Percentiles rank a stretch among this genome's conserved stretches.
Evolutionary conservation across 352 stramenopile species (phyloP).

Genomic region (Aphanomyces euteiches): DNA sequence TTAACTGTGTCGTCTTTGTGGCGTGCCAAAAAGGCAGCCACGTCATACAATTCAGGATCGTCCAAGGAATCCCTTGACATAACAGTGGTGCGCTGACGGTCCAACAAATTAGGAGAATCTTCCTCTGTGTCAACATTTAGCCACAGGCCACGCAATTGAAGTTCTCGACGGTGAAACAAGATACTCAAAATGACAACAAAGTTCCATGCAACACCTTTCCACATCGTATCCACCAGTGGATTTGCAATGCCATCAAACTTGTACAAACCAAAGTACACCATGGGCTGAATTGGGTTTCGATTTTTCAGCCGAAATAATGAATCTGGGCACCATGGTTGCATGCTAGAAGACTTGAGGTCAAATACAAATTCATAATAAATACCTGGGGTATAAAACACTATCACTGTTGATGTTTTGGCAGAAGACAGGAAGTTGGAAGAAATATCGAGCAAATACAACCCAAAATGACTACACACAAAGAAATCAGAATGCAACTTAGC

Average conservation of each 20-base stretch:
- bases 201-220: slow-evolving; percentile 73
- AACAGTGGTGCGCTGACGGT: neutral
- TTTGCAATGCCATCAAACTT: slow-evolving; percentile 73
- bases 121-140: neutral
- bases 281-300: slow-evolving; percentile 68
- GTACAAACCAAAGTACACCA: slow-evolving; percentile 78
- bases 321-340: slow-evolving; percentile 72
- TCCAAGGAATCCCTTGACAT: slow-evolving; percentile 26
- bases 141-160: slow-evolving; percentile 26
- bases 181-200: slow-evolving; percentile 62
- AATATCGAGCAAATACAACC: slow-evolving; percentile 52
- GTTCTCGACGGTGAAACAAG: slow-evolving; percentile 26
- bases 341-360: slow-evolving; percentile 24
- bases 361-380: neutral
- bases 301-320: slow-evolving; percentile 34
- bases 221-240: slow-evolving; percentile 48
- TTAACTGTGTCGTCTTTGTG: slow-evolving; percentile 11
- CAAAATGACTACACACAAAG: slow-evolving; percentile 41
- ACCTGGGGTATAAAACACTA: slow-evolving; percentile 68
- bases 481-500: neutral
- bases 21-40: slow-evolving; percentile 18
- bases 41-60: slow-evolving; percentile 3
- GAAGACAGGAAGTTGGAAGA: slow-evolving; percentile 79
- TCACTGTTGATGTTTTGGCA: slow-evolving; percentile 55
- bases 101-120: neutral